Evolutionary conservation across 495 filamentous ascomycete species (phyloP).

Genomic region (Trichoderma erinaceum): DNA sequence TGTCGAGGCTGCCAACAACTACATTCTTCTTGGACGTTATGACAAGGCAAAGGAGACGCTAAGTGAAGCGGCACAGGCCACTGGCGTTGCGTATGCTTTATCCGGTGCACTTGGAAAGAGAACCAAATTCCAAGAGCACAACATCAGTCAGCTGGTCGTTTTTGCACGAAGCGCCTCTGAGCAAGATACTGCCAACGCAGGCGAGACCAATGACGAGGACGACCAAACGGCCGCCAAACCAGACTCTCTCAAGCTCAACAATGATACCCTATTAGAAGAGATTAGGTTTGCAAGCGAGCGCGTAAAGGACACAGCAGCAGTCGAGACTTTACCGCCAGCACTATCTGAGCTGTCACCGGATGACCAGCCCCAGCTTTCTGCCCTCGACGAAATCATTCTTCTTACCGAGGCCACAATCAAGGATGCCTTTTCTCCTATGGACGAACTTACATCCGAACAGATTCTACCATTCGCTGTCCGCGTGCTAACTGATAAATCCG

Average conservation of each 20-base stretch:
- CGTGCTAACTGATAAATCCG: conserved; percentile 80
- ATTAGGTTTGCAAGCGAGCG: conserved; percentile 66
- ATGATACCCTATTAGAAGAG: conserved; percentile 86
- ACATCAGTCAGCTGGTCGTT: conserved; percentile 86
- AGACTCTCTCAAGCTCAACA: conserved; percentile 67
- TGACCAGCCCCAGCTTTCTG: conserved; percentile 73
- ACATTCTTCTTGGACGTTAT: conserved; percentile 82
- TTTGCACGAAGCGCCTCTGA: conserved; percentile 64
- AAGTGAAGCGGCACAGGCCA: conserved; percentile 52
- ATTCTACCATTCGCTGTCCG: conserved; percentile 84
- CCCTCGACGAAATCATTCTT: conserved; percentile 79
- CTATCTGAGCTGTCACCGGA: conserved; percentile 63
- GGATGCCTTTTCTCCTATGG: conserved; percentile 71
- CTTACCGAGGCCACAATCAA: conserved; percentile 81
- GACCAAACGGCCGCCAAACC: conserved; percentile 38
- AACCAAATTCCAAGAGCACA: conserved; percentile 86
- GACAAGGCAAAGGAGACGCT: conserved; percentile 66
- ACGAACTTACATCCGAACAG: conserved; percentile 85
- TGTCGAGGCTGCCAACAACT: conserved; percentile 73
- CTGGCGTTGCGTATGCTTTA: conserved; percentile 72
- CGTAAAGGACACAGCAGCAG: conserved; percentile 36
- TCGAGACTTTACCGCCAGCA: conserved; percentile 46
- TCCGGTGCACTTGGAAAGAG: conserved; percentile 85
- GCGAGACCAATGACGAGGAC: not conserved
- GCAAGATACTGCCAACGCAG: not conserved